Conservation (phyloP, 345 rosid genomes). For the Euphorbia pulcherrima region DNA sequence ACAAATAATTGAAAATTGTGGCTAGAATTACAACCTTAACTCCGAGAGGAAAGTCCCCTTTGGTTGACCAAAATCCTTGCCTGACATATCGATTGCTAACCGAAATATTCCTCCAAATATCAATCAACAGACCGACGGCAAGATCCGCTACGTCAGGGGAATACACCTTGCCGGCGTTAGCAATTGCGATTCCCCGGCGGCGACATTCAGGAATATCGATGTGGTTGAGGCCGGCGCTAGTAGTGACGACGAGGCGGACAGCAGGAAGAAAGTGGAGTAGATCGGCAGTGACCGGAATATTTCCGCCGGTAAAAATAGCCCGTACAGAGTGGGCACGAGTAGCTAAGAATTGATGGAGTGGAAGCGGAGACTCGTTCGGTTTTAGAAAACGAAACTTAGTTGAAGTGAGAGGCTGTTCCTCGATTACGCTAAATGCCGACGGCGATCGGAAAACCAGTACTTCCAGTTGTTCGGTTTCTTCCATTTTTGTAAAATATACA, state of each 20-base stretch:
- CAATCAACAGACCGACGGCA: constrained; percentile 55
- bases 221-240: constrained; percentile 54
- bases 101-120: constrained; percentile 49
- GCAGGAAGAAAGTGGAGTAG: constrained; percentile 39
- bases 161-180: constrained; percentile 42
- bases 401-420: constrained; percentile 10
- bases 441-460: constrained; percentile 9
- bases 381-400: constrained; percentile 18
- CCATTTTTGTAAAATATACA: too few species aligned
- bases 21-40: constrained; percentile 31
- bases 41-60: constrained; percentile 41
- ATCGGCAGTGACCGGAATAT: constrained; percentile 6
- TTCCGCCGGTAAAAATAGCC: constrained; percentile 13
- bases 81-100: constrained; percentile 47
- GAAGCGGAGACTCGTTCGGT: constrained; percentile 23
- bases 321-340: constrained; percentile 6
- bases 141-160: constrained; percentile 55
- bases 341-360: constrained; percentile 17
- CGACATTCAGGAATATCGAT: constrained; percentile 55
- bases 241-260: constrained; percentile 39
- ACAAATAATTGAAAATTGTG: not conserved
- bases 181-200: constrained; percentile 43
- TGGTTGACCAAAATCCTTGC: constrained; percentile 36
- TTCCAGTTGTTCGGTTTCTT: too few species aligned
- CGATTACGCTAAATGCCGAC: not conserved